Evolutionary conservation across 78 protist species (phyloP), one percentile per base, ranked within the genome.

Genomic region (Anaeramoeba flamelloides): DNA sequence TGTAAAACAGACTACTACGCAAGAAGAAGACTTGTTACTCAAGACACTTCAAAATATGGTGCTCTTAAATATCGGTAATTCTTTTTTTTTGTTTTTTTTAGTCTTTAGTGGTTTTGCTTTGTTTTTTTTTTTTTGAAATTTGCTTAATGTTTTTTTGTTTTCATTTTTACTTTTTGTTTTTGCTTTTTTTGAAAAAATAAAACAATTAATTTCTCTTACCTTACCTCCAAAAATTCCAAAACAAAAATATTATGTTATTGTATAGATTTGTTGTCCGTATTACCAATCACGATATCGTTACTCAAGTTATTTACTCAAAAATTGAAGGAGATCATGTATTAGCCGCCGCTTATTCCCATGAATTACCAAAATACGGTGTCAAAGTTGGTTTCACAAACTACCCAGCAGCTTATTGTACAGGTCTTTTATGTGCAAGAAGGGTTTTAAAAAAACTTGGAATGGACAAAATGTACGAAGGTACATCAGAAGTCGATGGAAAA

Each of bases 1-100:
- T 95, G 98, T 40, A 92, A 93, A 90, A 97, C 99, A 75, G 98
- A 97, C 88, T 97, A 94, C 95, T 89, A 79, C 65, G 95, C 92
- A 79, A 92, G 99, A 87, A 41, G 83, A 38, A 76, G 89, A 33
- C 89, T 97, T 2, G 82, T 95, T 81, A 26, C 75, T 40, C 98
- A 94, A 87, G 98, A 87, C 86, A 93, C 93, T 90, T 91, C 87
- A 94, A 95, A 93, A 90, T n/a, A n/a, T n/a, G n/a, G n/a, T n/a
- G n/a, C n/a, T n/a, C n/a, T n/a, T n/a, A n/a, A n/a, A n/a, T n/a
- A n/a, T n/a, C n/a, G n/a, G n/a, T n/a, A n/a, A n/a, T n/a, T n/a
- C n/a, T n/a, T n/a, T n/a, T n/a, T n/a, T n/a, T n/a, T n/a, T n/a
- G n/a, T n/a, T n/a, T n/a, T n/a, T n/a, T n/a, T n/a, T n/a, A n/a